Evolutionary conservation across 2,329 filamentous ascomycete genomes (phyloP).

Genomic region (Leptographium lundbergii): DNA sequence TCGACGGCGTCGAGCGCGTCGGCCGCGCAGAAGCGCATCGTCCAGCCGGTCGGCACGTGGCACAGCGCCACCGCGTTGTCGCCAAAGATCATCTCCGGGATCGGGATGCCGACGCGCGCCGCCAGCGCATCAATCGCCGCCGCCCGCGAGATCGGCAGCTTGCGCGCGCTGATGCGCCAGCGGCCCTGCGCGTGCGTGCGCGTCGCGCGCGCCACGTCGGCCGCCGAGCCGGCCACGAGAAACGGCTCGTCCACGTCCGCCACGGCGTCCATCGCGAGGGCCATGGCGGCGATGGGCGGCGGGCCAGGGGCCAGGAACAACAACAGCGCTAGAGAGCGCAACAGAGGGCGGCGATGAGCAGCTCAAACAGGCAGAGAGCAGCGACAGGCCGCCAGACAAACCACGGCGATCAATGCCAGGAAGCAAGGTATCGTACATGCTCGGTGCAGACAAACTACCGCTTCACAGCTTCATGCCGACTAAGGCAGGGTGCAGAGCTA

Average conservation of each 20-base stretch:
- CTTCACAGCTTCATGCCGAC: too few species aligned
- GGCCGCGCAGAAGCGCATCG: conserved; percentile 67
- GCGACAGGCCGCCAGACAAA: too few species aligned
- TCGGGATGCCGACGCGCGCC: conserved; percentile 64
- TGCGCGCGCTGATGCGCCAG: conserved; percentile 70
- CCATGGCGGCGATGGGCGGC: too few species aligned
- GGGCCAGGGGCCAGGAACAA: too few species aligned
- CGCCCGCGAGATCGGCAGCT: conserved; percentile 89
- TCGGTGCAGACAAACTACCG: too few species aligned
- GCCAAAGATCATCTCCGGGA: conserved; percentile 98
- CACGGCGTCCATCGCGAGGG: conserved; percentile 24
- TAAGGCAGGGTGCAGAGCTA: too few species aligned
- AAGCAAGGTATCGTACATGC: too few species aligned
- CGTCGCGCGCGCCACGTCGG: conserved; percentile 40
- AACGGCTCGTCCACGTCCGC: conserved; percentile 37
- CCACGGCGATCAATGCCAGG: too few species aligned
- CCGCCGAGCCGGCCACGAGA: conserved; percentile 35
- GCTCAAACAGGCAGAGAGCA: too few species aligned
- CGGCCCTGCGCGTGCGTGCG: conserved; percentile 43
- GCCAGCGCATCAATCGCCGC: conserved; percentile 81
- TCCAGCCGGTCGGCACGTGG: conserved; percentile 66
- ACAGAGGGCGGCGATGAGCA: too few species aligned
- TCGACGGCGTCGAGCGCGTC: conserved; percentile 85
- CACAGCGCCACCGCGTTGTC: conserved; percentile 74
- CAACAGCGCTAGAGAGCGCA: too few species aligned